Evolutionary conservation across 1,284 basidiomycete species (phyloP).

Genomic region (Tilletiopsis washingtonensis): DNA sequence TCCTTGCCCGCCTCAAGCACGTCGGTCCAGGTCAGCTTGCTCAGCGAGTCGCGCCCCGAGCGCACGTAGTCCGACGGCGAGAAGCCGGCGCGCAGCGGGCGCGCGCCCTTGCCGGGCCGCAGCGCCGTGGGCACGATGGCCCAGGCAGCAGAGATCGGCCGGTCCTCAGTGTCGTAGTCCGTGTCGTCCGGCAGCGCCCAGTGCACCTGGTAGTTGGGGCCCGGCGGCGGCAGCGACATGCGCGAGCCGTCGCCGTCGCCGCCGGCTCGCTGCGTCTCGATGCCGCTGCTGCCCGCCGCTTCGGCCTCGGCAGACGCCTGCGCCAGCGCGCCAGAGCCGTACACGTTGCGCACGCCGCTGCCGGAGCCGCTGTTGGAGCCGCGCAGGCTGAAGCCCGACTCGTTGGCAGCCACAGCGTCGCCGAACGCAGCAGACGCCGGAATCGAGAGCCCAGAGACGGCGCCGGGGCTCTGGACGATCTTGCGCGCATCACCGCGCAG

Average conservation of each 20-base stretch:
- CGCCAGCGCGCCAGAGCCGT: constrained; percentile 31
- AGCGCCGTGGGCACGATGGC: constrained; percentile 11
- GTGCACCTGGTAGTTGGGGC: no score
- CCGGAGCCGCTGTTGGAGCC: not conserved
- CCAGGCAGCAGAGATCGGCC: constrained; percentile 17
- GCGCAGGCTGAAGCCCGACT: constrained; percentile 9
- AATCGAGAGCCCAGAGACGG: no score
- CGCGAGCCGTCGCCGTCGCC: no score
- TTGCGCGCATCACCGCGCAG: no score
- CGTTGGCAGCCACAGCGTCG: not conserved
- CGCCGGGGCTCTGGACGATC: no score
- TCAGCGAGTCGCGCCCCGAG: constrained; percentile 6
- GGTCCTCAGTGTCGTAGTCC: constrained; percentile 3
- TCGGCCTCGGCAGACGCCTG: constrained; percentile 15
- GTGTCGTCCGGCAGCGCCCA: no score
- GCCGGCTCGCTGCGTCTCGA: constrained; percentile 5
- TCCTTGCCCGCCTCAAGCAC: constrained; percentile 21
- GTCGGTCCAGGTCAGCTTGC: constrained; percentile 27
- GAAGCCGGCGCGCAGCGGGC: not conserved
- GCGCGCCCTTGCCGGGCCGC: constrained; percentile 17
- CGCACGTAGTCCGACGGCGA: constrained; percentile 8
- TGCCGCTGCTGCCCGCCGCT: not conserved
- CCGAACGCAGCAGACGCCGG: no score
- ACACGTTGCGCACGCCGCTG: not conserved
- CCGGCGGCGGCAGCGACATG: no score